Base-by-base conservation (phyloP, 148 eudicot species). In the Nepenthes mirabilis region DNA sequence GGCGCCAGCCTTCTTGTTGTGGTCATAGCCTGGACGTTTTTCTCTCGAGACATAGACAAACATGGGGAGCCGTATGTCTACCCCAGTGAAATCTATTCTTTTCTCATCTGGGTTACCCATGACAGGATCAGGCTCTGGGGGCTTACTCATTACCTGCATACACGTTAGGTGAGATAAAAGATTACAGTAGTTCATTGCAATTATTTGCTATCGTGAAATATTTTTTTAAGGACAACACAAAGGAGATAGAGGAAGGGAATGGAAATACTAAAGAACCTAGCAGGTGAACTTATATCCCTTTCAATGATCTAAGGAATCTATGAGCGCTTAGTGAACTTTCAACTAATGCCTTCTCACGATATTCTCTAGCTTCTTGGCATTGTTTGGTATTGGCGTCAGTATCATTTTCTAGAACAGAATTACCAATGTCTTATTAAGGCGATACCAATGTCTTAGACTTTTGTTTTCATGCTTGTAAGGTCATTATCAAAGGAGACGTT, bases 1-100 rank as follows among this genome's bases (percentile, higher is more conserved):
- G 36, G 97, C 97, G 51, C 97, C 97, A 0, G 97, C 97, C 74
- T 90, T 90, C 71, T 90, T 90, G 73, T 90, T 79, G 65, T 90
- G 97, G 73, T 90, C 97, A 62, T 77, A 90, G 2, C 86, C 87
- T 1, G 83, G 71, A 1, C 95, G 70, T 60, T 90, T 87, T 72
- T 90, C 97, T 52, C 95, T 79, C 1, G 97, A 90, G 6, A 90
- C 83, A 34, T 90, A 90, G 1, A 78, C 95, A 72, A 90, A 90
- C 97, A 87, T 87, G 2, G 97, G 97, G 47, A 90, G 35, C 23
- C 97, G 66, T 32, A 65, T 58, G 61, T 90, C 97, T 5, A 87
- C 57, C 2, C 83, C 95, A 0, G 80, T 80, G 59, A 80, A 90
- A 65, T 90, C 97, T 62, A 90, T 68, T 58, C 61, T 79, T 55